phyloP scores from a whole-genome alignment of 2,329 filamentous ascomycete species.

The Esteya vermicola region DNA sequence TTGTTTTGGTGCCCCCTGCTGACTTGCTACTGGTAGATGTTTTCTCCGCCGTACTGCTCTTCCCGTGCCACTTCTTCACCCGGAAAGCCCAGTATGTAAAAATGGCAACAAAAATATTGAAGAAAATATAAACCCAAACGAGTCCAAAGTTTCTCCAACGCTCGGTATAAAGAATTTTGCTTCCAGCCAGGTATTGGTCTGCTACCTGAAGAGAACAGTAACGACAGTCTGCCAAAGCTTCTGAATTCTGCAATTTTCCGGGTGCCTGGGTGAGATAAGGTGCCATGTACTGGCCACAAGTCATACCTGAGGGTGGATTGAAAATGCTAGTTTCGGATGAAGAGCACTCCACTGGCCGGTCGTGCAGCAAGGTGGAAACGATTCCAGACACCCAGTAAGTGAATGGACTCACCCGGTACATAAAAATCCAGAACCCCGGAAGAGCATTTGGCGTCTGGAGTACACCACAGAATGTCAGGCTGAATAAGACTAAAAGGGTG shows the following conservation, averaged over 20 bases:
- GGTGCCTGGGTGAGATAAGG: slow-evolving; percentile 33
- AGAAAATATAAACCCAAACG: slow-evolving; percentile 50
- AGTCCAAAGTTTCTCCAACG: slow-evolving; percentile 59
- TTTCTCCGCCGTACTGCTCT: not conserved
- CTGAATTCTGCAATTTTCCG: slow-evolving; percentile 49
- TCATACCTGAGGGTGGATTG: slow-evolving; percentile 44
- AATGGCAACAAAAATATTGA: slow-evolving; percentile 47
- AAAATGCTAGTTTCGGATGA: slow-evolving; percentile 47
- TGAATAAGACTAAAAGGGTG: slow-evolving; percentile 43
- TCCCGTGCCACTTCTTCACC: slow-evolving; percentile 24
- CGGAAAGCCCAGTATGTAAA: slow-evolving; percentile 48
- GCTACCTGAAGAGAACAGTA: slow-evolving; percentile 54
- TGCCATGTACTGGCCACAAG: slow-evolving; percentile 49
- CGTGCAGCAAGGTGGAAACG: slow-evolving; percentile 49
- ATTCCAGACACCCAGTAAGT: slow-evolving; percentile 58
- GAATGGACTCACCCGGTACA: slow-evolving; percentile 55
- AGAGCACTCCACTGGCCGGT: slow-evolving; percentile 35
- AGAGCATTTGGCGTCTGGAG: slow-evolving; percentile 42
- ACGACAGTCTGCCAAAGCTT: slow-evolving; percentile 40
- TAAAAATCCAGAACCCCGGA: slow-evolving; percentile 63
- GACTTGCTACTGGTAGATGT: not conserved
- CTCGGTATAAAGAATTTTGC: slow-evolving; percentile 33
- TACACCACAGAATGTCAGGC: slow-evolving; percentile 45
- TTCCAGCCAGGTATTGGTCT: slow-evolving; percentile 39
- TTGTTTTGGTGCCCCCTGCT: too few relatives aligned